Conservation (phyloP, 169 alveolate species). For the Cryptosporidium sp. region DNA sequence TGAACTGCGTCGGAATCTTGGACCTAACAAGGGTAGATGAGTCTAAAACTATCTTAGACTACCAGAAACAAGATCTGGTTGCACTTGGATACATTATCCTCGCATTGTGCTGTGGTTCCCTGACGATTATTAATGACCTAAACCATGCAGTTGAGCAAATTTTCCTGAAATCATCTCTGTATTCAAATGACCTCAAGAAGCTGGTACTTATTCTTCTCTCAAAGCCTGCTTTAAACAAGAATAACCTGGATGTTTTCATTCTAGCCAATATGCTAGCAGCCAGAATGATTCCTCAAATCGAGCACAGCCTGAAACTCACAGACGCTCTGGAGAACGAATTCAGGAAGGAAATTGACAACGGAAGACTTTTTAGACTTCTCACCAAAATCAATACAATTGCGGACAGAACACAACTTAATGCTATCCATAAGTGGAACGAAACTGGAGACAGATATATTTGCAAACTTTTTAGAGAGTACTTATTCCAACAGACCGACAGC, state of each 20-base stretch:
- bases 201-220: conserved; percentile 57
- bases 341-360: conserved; percentile 67
- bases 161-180: conserved; percentile 52
- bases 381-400: conserved; percentile 72
- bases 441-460: conserved; percentile 72
- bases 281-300: conserved; percentile 75
- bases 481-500: conserved; percentile 69
- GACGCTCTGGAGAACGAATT: conserved; percentile 74
- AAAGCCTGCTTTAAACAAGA: conserved; percentile 68
- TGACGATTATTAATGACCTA: conserved; percentile 59
- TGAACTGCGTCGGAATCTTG: conserved; percentile 65
- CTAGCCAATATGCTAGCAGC: conserved; percentile 74
- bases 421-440: conserved; percentile 73
- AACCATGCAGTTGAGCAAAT: conserved; percentile 73
- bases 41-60: conserved; percentile 53
- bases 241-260: conserved; percentile 67
- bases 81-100: conserved; percentile 65
- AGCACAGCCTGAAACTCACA: conserved; percentile 63
- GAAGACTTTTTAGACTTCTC: conserved; percentile 58
- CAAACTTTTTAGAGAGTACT: conserved; percentile 62
- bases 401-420: conserved; percentile 69
- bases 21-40: conserved; percentile 66
- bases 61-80: conserved; percentile 69
- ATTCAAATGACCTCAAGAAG: conserved; percentile 67
- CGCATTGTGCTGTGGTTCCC: conserved; percentile 66